A percentile compares a stretch with the other conserved stretches of the same genome.
Evolutionary conservation across 257 asterid genomes (phyloP).

Genomic region (Penstemon davidsonii): DNA sequence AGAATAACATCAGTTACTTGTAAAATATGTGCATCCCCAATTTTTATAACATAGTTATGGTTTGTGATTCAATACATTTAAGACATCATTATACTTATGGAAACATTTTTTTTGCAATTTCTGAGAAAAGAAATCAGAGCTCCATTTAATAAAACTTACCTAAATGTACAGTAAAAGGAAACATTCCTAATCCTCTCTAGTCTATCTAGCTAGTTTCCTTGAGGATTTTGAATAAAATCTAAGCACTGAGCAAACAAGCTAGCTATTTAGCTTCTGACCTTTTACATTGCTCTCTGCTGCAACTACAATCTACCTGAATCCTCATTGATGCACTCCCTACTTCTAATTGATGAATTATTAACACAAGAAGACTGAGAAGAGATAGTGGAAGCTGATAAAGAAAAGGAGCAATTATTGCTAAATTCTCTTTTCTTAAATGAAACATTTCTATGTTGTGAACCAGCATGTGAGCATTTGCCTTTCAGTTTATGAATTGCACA

Average conservation of each 20-base stretch:
- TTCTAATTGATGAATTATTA: background rate
- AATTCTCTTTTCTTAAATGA: conserved; percentile 24
- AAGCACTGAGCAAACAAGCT: background rate
- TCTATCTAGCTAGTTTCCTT: background rate
- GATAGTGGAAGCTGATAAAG: conserved; percentile 13
- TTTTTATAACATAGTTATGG: too few relatives aligned
- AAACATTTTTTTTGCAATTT: too few relatives aligned
- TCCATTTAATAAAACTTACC: too few relatives aligned
- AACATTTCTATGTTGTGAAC: conserved; percentile 12
- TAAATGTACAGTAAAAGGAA: too few relatives aligned
- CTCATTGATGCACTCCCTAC: background rate
- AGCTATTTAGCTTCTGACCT: background rate
- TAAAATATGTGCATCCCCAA: too few relatives aligned
- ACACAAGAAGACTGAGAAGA: conserved; percentile 17
- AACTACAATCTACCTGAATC: background rate
- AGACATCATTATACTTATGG: too few relatives aligned
- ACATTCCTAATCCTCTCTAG: too few relatives aligned
- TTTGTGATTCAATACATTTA: too few relatives aligned
- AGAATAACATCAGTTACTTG: too few relatives aligned
- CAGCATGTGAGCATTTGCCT: conserved; percentile 15
- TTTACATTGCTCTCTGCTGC: conserved; percentile 7
- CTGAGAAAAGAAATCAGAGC: background rate
- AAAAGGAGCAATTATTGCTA: background rate
- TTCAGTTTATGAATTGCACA: conserved; percentile 35
- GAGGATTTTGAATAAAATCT: background rate